These are phyloP conservation scores for Beauveria medogensis DNA, from an alignment of 2,329 filamentous ascomycete species.

Conservation along the genomic window DNA sequence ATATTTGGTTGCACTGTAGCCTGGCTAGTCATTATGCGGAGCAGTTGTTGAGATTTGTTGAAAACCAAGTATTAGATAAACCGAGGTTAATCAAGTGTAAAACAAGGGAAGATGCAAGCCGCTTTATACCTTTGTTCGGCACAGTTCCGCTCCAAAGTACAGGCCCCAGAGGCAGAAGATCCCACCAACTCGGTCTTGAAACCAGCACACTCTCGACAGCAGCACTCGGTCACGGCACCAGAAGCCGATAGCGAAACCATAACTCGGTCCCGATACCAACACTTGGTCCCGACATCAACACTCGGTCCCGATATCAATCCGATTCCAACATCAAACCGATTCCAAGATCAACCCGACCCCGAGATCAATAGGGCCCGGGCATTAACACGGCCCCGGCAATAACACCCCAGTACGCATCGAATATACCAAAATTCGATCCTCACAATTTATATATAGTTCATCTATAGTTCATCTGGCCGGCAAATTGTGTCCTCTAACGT, in stretches of 20 bases:
- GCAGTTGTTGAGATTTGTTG: not conserved
- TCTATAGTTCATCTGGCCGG: not conserved
- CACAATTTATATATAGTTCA: not conserved
- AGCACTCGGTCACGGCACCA: too few species aligned
- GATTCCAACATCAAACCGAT: not conserved
- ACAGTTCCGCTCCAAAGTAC: not conserved
- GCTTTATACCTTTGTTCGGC: not conserved
- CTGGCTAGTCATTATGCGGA: not conserved
- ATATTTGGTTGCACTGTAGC: not conserved
- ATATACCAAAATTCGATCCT: not conserved
- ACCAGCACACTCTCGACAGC: too few species aligned
- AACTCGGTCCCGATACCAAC: too few species aligned
- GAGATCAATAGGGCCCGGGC: not conserved
- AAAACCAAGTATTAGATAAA: not conserved
- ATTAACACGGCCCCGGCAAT: not conserved
- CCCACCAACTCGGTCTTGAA: not conserved
- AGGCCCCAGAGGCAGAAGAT: not conserved
- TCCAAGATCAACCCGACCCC: not conserved
- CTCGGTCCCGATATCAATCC: too few species aligned
- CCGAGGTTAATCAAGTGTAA: not conserved
- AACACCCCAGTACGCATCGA: not conserved
- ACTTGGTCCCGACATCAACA: too few species aligned
- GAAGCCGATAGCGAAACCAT: too few species aligned
- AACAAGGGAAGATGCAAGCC: not conserved
- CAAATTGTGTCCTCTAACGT: not conserved